Evolutionary conservation across 2,329 filamentous ascomycete species (phyloP).

Genomic region (Botrytis sinoallii): DNA sequence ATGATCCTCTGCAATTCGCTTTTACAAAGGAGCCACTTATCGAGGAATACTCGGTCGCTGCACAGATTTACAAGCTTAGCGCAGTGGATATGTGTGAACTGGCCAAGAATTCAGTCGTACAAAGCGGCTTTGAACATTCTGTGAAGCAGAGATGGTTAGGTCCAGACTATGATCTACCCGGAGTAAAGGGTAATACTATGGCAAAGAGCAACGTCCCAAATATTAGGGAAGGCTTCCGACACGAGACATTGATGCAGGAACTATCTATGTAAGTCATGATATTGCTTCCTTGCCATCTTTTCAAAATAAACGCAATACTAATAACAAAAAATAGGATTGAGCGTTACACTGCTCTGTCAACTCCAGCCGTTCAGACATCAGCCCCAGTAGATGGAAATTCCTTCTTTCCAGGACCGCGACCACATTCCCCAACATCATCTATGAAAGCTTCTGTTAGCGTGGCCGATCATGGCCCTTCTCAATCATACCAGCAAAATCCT

Average conservation of each 20-base stretch:
- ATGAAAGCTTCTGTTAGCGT: slow-evolving; percentile 33
- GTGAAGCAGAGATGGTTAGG: slow-evolving; percentile 94
- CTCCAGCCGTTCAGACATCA: slow-evolving; percentile 20
- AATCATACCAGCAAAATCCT: slow-evolving; percentile 35
- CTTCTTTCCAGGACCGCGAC: slow-evolving; percentile 30
- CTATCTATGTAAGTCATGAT: slow-evolving; percentile 66
- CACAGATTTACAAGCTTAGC: slow-evolving; percentile 96
- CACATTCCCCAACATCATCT: slow-evolving; percentile 37
- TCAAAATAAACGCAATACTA: slow-evolving; percentile 5
- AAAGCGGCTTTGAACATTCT: slow-evolving; percentile 87
- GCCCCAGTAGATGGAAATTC: slow-evolving; percentile 31
- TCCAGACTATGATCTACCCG: slow-evolving; percentile 70
- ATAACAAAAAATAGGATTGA: slow-evolving; percentile 35
- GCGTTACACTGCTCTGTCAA: slow-evolving; percentile 34
- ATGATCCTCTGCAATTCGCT: slow-evolving; percentile 95
- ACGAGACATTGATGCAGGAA: slow-evolving; percentile 83
- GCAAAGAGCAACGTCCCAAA: slow-evolving; percentile 96
- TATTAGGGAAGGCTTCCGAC: slow-evolving; percentile 82
- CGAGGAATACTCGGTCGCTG: slow-evolving; percentile 95
- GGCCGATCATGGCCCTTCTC: slow-evolving; percentile 18
- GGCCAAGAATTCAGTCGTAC: slow-evolving; percentile 91
- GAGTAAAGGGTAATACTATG: slow-evolving; percentile 84
- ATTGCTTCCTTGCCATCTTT: neutral
- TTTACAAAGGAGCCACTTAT: slow-evolving; percentile 98
- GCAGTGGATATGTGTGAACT: slow-evolving; percentile 98